Percentiles rank a stretch among this genome's conserved stretches.
Conservation (phyloP, 1,284 basidiomycete genomes). For the Melanopsichium pennsylvanicum region DNA sequence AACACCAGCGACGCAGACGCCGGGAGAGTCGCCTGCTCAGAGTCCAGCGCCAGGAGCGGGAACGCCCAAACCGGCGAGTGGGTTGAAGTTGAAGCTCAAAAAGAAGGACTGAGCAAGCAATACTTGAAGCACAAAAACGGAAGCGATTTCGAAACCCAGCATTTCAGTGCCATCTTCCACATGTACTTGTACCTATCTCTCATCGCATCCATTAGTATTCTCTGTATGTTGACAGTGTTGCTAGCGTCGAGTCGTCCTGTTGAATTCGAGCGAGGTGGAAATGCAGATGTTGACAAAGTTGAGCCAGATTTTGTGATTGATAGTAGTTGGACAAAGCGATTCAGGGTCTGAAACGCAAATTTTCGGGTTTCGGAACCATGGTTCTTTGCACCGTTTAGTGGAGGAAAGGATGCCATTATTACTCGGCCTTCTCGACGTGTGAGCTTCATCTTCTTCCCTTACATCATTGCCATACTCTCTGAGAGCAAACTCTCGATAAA, state of each 20-base stretch:
- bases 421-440: too few relatives aligned
- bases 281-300: too few relatives aligned
- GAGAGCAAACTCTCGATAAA: too few relatives aligned
- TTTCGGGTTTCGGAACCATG: slow-evolving; percentile 20
- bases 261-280: neutral
- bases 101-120: slow-evolving; percentile 46
- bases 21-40: slow-evolving; percentile 28
- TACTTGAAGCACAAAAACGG: too few relatives aligned
- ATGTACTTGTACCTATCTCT: slow-evolving; percentile 40
- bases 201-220: too few relatives aligned
- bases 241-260: too few relatives aligned
- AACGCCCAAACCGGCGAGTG: slow-evolving; percentile 20
- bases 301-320: neutral
- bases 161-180: too few relatives aligned
- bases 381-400: slow-evolving; percentile 3
- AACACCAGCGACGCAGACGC: slow-evolving; percentile 29
- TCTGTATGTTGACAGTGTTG: too few relatives aligned
- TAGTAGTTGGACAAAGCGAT: too few relatives aligned
- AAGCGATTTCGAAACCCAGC: neutral
- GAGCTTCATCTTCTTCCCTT: too few relatives aligned
- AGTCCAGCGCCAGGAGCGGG: slow-evolving; percentile 24
- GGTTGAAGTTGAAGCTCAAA: slow-evolving; percentile 50
- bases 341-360: slow-evolving; percentile 3
- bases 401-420: slow-evolving; percentile 5
- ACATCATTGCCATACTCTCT: too few relatives aligned